These are phyloP conservation scores for Zymoseptoria pseudotritici DNA, from an alignment of 2,329 filamentous ascomycete species.

Conservation along the genomic window DNA sequence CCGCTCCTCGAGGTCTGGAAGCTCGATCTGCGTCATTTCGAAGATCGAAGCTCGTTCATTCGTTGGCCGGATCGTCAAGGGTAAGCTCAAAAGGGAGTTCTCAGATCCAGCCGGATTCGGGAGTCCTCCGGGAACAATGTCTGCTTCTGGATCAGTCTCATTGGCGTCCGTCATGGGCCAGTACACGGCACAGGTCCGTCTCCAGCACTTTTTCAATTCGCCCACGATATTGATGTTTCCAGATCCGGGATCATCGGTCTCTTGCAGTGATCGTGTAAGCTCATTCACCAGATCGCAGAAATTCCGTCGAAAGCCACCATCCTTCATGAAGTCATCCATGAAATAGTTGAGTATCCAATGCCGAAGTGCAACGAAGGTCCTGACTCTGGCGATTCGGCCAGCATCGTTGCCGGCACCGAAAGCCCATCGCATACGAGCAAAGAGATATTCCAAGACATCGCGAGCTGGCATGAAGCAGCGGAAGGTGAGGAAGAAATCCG, in stretches of 20 bases:
- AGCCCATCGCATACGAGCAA: conserved; percentile 82
- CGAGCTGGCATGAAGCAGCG: conserved; percentile 72
- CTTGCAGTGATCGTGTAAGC: conserved; percentile 47
- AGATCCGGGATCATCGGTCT: conserved; percentile 45
- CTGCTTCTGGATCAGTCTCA: conserved; percentile 48
- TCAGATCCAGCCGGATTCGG: conserved; percentile 9
- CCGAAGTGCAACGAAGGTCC: conserved; percentile 87
- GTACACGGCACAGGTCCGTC: conserved; percentile 77
- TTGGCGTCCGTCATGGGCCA: conserved; percentile 70
- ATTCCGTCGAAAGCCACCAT: conserved; percentile 62
- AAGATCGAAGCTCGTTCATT: conserved; percentile 17
- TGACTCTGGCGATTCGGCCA: conserved; percentile 87
- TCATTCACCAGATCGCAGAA: conserved; percentile 77
- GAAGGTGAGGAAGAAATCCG: conserved; percentile 95
- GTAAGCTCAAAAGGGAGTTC: conserved; percentile 10
- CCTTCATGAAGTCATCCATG: conserved; percentile 79
- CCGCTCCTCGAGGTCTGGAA: conserved; percentile 7
- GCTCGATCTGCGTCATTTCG: conserved; percentile 18
- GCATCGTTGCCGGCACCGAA: conserved; percentile 70
- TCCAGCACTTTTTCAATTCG: conserved; percentile 96
- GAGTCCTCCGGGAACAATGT: conserved; percentile 67
- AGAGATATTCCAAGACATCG: conserved; percentile 73
- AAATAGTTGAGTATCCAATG: conserved; percentile 99
- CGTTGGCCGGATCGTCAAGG: conserved; percentile 16
- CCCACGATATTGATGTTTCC: conserved; percentile 78